These are phyloP conservation scores for Chlamydomonas incerta DNA, from an alignment of 139 green algal genomes.

Conservation along the genomic window DNA sequence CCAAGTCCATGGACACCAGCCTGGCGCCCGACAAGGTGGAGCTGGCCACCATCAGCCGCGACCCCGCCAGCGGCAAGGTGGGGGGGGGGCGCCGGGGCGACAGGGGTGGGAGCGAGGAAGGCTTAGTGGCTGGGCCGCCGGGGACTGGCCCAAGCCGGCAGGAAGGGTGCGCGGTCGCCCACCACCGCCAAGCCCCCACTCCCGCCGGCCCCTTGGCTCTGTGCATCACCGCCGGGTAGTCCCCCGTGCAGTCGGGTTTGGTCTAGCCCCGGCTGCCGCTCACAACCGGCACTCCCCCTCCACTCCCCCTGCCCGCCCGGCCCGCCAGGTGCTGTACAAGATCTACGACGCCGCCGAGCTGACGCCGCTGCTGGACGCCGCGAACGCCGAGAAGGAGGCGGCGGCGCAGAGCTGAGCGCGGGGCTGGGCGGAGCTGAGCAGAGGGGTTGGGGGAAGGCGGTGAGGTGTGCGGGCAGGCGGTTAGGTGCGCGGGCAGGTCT, in stretches of 20 bases:
- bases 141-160: too few species aligned
- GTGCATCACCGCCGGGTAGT: too few species aligned
- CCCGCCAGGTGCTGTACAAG: slow-evolving; percentile 35
- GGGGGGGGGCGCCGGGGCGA: neutral
- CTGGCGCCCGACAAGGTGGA: slow-evolving; percentile 96
- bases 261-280: too few species aligned
- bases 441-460: too few species aligned
- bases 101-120: neutral
- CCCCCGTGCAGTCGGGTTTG: too few species aligned
- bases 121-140: too few species aligned
- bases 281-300: neutral
- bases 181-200: too few species aligned
- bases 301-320: neutral
- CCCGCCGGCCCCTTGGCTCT: too few species aligned
- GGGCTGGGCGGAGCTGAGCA: neutral
- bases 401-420: slow-evolving; percentile 6
- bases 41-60: slow-evolving; percentile 84
- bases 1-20: slow-evolving; percentile 97
- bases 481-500: too few species aligned
- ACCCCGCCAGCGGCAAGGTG: slow-evolving; percentile 71
- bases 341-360: slow-evolving; percentile 76
- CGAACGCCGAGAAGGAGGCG: slow-evolving; percentile 38
- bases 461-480: too few species aligned
- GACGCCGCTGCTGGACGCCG: slow-evolving; percentile 82
- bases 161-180: too few species aligned